Evolutionary conservation across 768 basidiomycete genomes (phyloP).

Genomic region (Agrocybe praecox): DNA sequence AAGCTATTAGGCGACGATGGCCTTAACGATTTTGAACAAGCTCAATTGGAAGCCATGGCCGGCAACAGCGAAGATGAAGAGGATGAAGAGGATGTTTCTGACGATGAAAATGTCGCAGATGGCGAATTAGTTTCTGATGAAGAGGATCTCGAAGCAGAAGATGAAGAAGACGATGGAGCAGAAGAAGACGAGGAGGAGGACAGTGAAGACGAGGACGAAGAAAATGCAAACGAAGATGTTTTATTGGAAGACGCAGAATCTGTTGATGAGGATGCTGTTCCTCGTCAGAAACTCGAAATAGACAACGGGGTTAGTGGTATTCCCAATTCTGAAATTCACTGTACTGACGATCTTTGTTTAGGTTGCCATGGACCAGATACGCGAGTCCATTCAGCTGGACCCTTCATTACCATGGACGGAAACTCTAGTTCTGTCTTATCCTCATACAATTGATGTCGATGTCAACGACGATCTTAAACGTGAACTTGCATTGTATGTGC

Average conservation of each 20-base stretch:
- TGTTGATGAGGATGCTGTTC: conserved; percentile 81
- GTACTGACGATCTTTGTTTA: conserved; percentile 25
- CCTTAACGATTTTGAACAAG: conserved; percentile 60
- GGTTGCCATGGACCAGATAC: conserved; percentile 81
- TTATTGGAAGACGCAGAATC: conserved; percentile 72
- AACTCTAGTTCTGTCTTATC: conserved; percentile 72
- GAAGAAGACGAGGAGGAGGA: conserved; percentile 32
- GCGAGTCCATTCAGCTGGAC: conserved; percentile 75
- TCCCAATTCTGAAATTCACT: background rate
- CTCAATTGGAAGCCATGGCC: conserved; percentile 48
- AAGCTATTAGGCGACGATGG: conserved; percentile 41
- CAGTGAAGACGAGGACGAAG: conserved; percentile 34
- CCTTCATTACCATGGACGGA: conserved; percentile 83
- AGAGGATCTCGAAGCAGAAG: conserved; percentile 27
- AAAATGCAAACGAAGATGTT: conserved; percentile 39
- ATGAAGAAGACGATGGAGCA: conserved; percentile 39
- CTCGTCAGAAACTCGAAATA: conserved; percentile 80
- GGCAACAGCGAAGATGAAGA: conserved; percentile 14
- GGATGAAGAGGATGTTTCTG: conserved; percentile 27
- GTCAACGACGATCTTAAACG: conserved; percentile 90
- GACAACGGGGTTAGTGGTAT: conserved; percentile 69
- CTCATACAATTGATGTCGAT: conserved; percentile 73
- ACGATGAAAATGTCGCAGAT: conserved; percentile 34
- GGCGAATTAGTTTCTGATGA: conserved; percentile 14
- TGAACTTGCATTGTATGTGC: conserved; percentile 90